These are phyloP conservation scores for Talaromyces pinophilus DNA, from an alignment of 2,329 filamentous ascomycete genomes.

Conservation along the genomic window DNA sequence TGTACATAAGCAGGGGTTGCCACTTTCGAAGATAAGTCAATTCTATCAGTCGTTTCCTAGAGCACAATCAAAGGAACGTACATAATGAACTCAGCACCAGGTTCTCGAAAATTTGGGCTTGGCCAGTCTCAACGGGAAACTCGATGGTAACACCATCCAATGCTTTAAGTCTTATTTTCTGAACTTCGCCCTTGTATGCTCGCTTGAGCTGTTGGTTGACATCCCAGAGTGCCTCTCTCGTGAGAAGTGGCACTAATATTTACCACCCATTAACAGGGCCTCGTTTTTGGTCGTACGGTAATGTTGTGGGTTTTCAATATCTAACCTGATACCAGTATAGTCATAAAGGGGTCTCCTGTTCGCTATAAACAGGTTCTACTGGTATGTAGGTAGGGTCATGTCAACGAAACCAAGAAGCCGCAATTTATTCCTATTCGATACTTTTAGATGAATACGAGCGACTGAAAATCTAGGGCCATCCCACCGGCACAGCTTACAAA, in stretches of 20 bases:
- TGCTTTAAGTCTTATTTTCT: conserved; percentile 12
- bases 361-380: too few relatives aligned
- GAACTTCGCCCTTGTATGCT: background rate
- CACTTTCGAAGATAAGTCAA: background rate
- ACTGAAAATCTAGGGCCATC: background rate
- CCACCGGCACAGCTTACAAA: background rate
- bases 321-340: too few relatives aligned
- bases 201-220: conserved; percentile 9
- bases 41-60: background rate
- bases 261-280: too few relatives aligned
- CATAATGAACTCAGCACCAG: conserved; percentile 16
- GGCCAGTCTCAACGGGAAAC: conserved; percentile 16
- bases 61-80: background rate
- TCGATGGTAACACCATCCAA: conserved; percentile 15
- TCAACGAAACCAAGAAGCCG: background rate
- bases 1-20: background rate
- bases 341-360: too few relatives aligned
- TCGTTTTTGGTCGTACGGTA: too few relatives aligned
- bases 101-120: conserved; percentile 11
- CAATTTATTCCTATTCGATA: background rate
- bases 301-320: too few relatives aligned
- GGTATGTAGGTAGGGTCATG: background rate
- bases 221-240: conserved; percentile 13
- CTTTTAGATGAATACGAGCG: background rate
- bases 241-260: background rate